Evolutionary conservation across 768 basidiomycete genomes (phyloP), one percentile per base, ranked within the genome.

Genomic region (Naganishia vishniacii): DNA sequence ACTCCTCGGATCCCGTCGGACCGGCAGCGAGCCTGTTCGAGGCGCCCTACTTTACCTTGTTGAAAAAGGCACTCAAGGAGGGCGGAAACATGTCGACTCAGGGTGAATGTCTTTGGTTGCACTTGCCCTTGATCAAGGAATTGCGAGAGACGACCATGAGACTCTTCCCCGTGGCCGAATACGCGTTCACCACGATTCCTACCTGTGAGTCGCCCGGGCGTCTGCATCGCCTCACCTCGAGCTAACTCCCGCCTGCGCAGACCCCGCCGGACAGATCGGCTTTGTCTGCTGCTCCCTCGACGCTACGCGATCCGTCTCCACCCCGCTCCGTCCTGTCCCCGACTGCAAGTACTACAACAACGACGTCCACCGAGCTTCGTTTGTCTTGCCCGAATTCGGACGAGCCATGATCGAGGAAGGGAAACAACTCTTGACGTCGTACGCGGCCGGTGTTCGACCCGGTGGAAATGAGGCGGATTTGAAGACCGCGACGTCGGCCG

Each of bases 211-310:
- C 46, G 16, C 18, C 1, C 28, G 16, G 3, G 25, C 40, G 29
- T 56, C 46, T 31, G 26, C 42, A 28, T 5, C 40, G 15, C 45
- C 13, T 0, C 25, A 16, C n/a, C 41, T 40, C 5, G 16, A 23
- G 34, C 18, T 56, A n/a, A 31, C 26, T 42, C 48, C 40, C 64
- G 68, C 37, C 61, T 32, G 0, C 25, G 46, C 62, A 75, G 72
- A 99, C 79, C 95, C 95, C 20, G 87, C 89, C n/a, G 95, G 95
- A 40, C 92, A 93, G 75, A 99, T 98, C 72, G 93, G 95, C 25
- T 93, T 93, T 80, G 82, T 93, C 69, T 81, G 97, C 48, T 89
- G 88, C 77, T 86, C 91, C 61, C 92, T 88, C 79, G 86, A 86
- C 29, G 72, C 69, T 18, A 68, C 65, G n/a, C 82, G 89, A 59